Base-by-base conservation (phyloP, 164 flowering plant species). In the Aristolochia contorta region DNA sequence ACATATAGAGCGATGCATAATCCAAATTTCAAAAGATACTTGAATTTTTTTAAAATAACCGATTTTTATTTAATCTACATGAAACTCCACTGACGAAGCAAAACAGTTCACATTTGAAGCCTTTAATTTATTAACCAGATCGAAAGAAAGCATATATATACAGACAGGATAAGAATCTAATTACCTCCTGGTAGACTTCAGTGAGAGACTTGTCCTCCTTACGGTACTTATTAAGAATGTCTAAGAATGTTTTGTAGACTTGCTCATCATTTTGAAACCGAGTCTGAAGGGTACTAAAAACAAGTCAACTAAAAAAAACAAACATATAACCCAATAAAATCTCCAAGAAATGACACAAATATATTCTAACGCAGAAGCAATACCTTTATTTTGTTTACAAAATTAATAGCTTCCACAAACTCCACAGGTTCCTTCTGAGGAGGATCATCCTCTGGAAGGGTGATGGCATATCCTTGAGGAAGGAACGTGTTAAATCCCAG, bases 401-500 rank as follows among this genome's bases (percentile, higher is more conserved):
- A 92, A 67, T 71, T 80, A 62, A 85, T 80, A 24, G 96, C 96
- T 73, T 87, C 90, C 59, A 81, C 88, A 76, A 89, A 87, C 61
- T 86, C 87, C 58, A 81, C 84, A 12, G 91, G 90, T 70, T 87
- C 83, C 78, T 84, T 85, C 12, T 59, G 80, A 0, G 70, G 71
- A 71, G 71, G 78, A 43, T 81, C 92, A 64, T 83, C 87, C 57
- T 81, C 95, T 12, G 91, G 82, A 25, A 86, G 87, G 47, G 90
- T 86, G 69, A 94, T 91, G 72, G 84, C 90, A 71, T 74, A 88
- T 55, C 97, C 96, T 72, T 83, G 80, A 12, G 99, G 99, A 75
- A 93, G 80, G 76, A 93, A 93, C 60, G 90, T 82, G 73, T 94
- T 93, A 73, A 93, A 93, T 23, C 96, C 98, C 70, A 87, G 76